Conservation (phyloP, 257 asterid genomes). For the Nicotiana otophora region DNA sequence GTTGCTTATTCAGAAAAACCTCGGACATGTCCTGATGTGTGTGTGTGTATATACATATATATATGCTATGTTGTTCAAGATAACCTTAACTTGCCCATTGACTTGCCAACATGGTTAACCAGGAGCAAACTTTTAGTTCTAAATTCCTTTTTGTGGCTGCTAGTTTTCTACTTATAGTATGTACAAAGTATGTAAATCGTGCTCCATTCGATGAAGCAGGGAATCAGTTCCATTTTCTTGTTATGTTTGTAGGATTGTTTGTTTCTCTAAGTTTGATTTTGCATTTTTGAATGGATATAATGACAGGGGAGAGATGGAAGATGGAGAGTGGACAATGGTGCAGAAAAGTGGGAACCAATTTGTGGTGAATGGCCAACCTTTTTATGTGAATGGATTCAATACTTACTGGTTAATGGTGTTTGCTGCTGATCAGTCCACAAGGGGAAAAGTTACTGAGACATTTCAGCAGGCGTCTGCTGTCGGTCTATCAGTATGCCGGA, state of each 20-base stretch:
- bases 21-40: background rate
- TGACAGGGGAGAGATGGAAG: constrained; percentile 22
- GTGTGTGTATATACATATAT: background rate
- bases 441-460: constrained; percentile 64
- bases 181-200: background rate
- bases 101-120: constrained; percentile 7
- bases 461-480: constrained; percentile 77
- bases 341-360: constrained; percentile 69
- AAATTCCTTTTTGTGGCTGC: background rate
- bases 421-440: constrained; percentile 70
- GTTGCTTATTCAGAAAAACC: constrained; percentile 11
- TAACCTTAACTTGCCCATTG: background rate
- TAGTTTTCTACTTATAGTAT: background rate
- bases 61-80: constrained; percentile 1
- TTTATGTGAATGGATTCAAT: constrained; percentile 93
- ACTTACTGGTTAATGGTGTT: constrained; percentile 94
- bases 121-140: background rate
- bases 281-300: constrained; percentile 3
- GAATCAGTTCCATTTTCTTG: background rate
- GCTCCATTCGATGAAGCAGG: background rate
- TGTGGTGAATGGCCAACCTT: constrained; percentile 56
- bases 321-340: constrained; percentile 57
- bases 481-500: constrained; percentile 79
- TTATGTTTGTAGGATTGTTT: background rate
- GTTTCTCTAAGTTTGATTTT: background rate